phyloP scores from a whole-genome alignment of 164 flowering plant genomes.

The Litsea cubeba region DNA sequence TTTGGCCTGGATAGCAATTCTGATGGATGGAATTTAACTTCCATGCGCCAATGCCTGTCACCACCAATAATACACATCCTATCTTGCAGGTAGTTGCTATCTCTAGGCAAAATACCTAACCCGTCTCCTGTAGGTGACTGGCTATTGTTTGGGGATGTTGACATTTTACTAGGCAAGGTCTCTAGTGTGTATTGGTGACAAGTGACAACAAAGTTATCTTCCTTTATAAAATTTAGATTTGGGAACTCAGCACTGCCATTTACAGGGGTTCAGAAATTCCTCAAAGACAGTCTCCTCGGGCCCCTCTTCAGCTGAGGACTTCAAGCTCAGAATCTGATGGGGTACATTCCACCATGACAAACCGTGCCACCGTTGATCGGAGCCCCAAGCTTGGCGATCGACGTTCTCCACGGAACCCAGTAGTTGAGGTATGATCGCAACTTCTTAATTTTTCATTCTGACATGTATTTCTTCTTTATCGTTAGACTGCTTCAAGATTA shows the following conservation, averaged over 20 bases:
- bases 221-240: not conserved
- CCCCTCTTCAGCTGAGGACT: conserved; percentile 46
- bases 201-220: not conserved
- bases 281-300: conserved; percentile 58
- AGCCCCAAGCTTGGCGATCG: conserved; percentile 71
- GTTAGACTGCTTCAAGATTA: too few species aligned
- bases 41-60: too few species aligned
- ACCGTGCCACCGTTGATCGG: conserved; percentile 42
- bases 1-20: too few species aligned
- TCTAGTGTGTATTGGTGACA: not conserved
- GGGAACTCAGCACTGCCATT: not conserved
- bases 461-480: too few species aligned
- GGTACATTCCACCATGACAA: conserved; percentile 24
- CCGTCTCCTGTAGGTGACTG: not conserved
- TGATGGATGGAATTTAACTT: too few species aligned
- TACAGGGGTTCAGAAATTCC: conserved; percentile 46
- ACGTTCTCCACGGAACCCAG: conserved; percentile 59
- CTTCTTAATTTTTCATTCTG: not conserved
- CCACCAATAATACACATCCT: not conserved
- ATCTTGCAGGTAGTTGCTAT: not conserved
- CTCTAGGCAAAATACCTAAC: not conserved
- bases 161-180: not conserved
- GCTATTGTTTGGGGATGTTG: not conserved
- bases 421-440: conserved; percentile 30
- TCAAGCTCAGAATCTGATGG: conserved; percentile 65